Conservation (phyloP, 345 rosid species). For the Eucalyptus microcorys region DNA sequence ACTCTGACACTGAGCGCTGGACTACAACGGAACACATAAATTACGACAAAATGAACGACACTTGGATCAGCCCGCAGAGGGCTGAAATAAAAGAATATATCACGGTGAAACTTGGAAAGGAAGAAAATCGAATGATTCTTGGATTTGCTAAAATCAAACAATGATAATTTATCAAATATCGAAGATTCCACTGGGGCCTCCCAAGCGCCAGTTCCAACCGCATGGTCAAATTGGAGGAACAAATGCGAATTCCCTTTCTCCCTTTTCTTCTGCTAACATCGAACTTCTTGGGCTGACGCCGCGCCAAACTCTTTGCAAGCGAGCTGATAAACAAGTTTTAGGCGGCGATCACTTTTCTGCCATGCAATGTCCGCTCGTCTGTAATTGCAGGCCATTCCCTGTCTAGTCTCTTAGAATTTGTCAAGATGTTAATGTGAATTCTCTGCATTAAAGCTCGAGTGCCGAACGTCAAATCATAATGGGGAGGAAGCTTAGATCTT, state of each 20-base stretch:
- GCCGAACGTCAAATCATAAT: no score
- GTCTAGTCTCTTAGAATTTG: constrained; percentile 64
- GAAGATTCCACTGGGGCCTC: neutral
- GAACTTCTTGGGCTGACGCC: constrained; percentile 89
- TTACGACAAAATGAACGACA: neutral
- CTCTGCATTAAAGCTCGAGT: no score
- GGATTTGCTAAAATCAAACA: constrained; percentile 19
- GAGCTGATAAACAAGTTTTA: constrained; percentile 51
- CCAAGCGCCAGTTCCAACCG: neutral
- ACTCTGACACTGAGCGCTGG: neutral
- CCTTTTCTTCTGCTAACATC: constrained; percentile 24
- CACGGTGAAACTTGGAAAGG: neutral
- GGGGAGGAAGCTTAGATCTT: no score
- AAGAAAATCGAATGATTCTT: constrained; percentile 19
- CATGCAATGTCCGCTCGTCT: no score
- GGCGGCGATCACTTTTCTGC: constrained; percentile 72
- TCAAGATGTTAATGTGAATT: neutral
- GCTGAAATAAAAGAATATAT: constrained; percentile 15
- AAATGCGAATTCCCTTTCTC: neutral
- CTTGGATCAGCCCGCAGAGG: constrained; percentile 19
- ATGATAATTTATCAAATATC: constrained; percentile 7
- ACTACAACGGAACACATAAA: neutral
- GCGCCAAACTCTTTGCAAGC: constrained; percentile 60
- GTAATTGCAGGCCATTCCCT: no score
- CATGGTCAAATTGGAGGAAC: neutral